These are phyloP conservation scores for Lophiostoma macrostomum DNA, from an alignment of 495 filamentous ascomycete species.

Conservation along the genomic window DNA sequence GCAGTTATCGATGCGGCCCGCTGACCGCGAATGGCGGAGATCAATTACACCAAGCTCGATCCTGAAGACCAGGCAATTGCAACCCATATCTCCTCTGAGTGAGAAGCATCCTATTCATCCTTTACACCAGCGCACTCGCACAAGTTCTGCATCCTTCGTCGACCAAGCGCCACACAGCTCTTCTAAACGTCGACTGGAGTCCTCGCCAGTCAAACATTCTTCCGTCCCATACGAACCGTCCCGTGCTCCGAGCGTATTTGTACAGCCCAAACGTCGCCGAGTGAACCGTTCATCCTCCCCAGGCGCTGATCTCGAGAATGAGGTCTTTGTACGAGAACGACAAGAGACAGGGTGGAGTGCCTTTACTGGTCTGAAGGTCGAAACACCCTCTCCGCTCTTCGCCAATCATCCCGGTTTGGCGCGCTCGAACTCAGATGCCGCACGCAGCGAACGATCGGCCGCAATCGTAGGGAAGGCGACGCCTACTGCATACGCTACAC, in stretches of 20 bases:
- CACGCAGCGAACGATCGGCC: conserved; percentile 15
- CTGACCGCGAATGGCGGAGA: conserved; percentile 18
- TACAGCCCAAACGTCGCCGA: conserved; percentile 25
- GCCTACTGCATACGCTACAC: conserved; percentile 29
- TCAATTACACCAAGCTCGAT: conserved; percentile 25
- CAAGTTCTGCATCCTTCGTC: conserved; percentile 14
- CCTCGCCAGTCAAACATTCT: conserved; percentile 21
- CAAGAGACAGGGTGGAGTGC: conserved; percentile 6
- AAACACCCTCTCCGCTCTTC: conserved; percentile 23
- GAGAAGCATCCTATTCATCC: conserved; percentile 19
- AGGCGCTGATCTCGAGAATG: not conserved
- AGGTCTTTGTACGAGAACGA: not conserved
- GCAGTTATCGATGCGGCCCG: conserved; percentile 25
- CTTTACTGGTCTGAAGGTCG: conserved; percentile 17
- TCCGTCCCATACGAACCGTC: conserved; percentile 1
- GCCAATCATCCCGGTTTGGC: conserved; percentile 20
- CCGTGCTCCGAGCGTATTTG: conserved; percentile 6
- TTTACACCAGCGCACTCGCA: conserved; percentile 10
- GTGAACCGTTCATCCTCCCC: conserved; percentile 20
- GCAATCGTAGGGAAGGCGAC: conserved; percentile 16
- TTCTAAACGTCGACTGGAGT: conserved; percentile 21
- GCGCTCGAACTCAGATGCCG: conserved; percentile 21
- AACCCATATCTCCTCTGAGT: conserved; percentile 31
- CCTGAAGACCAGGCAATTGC: conserved; percentile 16
- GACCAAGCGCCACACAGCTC: conserved; percentile 4